phyloP scores from a whole-genome alignment of 306 rosid genomes.

The Dalbergia oliveri region DNA sequence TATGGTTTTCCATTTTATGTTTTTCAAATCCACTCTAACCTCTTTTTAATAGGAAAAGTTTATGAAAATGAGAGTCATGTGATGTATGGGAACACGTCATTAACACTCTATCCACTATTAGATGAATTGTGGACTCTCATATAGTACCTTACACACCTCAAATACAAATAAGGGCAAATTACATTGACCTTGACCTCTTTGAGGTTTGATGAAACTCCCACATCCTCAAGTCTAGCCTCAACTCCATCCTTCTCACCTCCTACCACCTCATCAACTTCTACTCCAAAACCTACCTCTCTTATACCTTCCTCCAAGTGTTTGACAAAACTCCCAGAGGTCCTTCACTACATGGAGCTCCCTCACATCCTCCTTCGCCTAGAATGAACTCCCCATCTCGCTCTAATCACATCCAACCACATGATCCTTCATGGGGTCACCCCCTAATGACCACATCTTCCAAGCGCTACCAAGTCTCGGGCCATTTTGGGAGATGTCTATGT shows the following conservation, averaged over 20 bases:
- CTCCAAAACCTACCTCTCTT: slow-evolving; percentile 73
- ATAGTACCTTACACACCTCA: too few species aligned
- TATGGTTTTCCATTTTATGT: too few species aligned
- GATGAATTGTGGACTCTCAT: too few species aligned
- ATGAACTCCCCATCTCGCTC: slow-evolving; percentile 75
- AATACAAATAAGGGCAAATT: too few species aligned
- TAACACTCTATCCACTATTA: too few species aligned
- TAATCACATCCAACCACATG: slow-evolving; percentile 73
- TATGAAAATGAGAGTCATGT: too few species aligned
- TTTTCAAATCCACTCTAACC: too few species aligned
- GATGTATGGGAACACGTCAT: too few species aligned
- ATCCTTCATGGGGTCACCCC: slow-evolving; percentile 54
- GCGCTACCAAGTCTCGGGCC: slow-evolving; percentile 74
- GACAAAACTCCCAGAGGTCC: slow-evolving; percentile 55
- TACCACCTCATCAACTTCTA: slow-evolving; percentile 85
- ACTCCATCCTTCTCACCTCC: slow-evolving; percentile 65
- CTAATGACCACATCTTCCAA: slow-evolving; percentile 73
- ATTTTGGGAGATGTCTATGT: slow-evolving; percentile 54
- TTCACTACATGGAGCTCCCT: slow-evolving; percentile 88
- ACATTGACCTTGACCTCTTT: too few species aligned
- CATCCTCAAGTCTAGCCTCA: slow-evolving; percentile 69
- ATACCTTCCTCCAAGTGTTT: slow-evolving; percentile 59
- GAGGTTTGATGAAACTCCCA: slow-evolving; percentile 9
- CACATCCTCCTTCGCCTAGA: slow-evolving; percentile 78
- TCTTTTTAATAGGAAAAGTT: too few species aligned